Base-by-base conservation (phyloP, 805 yeast genomes). In the Cyberlindnera petersonii region DNA sequence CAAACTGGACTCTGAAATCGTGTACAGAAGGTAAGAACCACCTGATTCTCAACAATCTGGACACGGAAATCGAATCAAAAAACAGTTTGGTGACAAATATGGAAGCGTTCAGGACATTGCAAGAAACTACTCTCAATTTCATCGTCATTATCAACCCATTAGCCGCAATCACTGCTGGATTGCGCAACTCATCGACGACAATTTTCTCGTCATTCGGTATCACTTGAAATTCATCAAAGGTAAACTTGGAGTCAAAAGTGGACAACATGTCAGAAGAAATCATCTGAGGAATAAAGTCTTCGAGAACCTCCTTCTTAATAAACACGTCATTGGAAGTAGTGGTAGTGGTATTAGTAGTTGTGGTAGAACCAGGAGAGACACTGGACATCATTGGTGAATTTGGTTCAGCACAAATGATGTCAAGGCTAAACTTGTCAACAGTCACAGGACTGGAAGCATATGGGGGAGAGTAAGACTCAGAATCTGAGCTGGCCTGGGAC, bases 131-230 rank as follows among this genome's bases (percentile, higher is more conserved):
- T n/a, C n/a, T n/a, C 22, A 15, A 24, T 4, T 27, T 11, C 6
- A 18, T 13, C 30, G 22, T 23, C 31, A 31, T 22, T 27, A 7
- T 18, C 21, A 28, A 27, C 36, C 19, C 23, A 16, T 42, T 38
- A 47, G 39, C 49, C 44, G 66, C 60, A 61, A 65, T 63, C 69
- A 52, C 69, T 58, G 59, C 69, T 65, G 69, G 68, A 65, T 65
- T 63, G 62, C 69, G 68, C 69, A 64, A 63, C 64, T 63, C 64
- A 56, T 60, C 67, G 54, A 62, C 58, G 40, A 50, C 66, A 50
- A 51, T 56, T 43, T 61, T 59, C 52, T 54, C 54, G 48, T 59
- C 63, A 45, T 37, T 39, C 43, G 52, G 31, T 33, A 42, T 41
- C 9, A 42, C 47, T 33, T 47, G 53, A 32, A 42, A 48, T 32